These are phyloP conservation scores for Lobosporangium transversale DNA, from an alignment of 192 early-diverging fungal species.

Conservation along the genomic window DNA sequence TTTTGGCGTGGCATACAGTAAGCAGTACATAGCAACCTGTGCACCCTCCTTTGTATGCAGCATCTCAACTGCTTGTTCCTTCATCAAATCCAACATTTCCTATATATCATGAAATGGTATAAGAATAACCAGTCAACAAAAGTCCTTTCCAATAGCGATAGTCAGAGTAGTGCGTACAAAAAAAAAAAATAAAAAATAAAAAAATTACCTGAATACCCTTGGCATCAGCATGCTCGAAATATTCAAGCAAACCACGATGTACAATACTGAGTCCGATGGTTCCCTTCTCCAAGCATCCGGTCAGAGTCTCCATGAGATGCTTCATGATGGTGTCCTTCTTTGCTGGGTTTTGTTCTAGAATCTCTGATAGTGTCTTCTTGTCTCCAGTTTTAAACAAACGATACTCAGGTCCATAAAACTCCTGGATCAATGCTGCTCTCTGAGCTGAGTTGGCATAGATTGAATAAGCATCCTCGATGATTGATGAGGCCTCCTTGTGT, in stretches of 20 bases:
- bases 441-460: slow-evolving; percentile 83
- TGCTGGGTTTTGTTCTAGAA: slow-evolving; percentile 69
- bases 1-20: slow-evolving; percentile 84
- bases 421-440: slow-evolving; percentile 77
- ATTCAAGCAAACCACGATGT: slow-evolving; percentile 89
- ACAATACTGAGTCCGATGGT: slow-evolving; percentile 82
- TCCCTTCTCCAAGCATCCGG: slow-evolving; percentile 84
- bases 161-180: not conserved
- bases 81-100: slow-evolving; percentile 79
- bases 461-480: slow-evolving; percentile 87
- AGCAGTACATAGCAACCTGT: slow-evolving; percentile 81
- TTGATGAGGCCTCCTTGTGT: slow-evolving; percentile 88
- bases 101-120: not conserved
- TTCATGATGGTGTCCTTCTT: slow-evolving; percentile 79
- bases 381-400: slow-evolving; percentile 78
- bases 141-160: no score
- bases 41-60: slow-evolving; percentile 94
- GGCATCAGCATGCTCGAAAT: slow-evolving; percentile 72
- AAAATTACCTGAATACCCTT: slow-evolving; percentile 60
- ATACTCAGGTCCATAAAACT: slow-evolving; percentile 96
- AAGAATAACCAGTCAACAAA: not conserved
- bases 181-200: not conserved
- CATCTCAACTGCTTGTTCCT: slow-evolving; percentile 86
- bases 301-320: slow-evolving; percentile 74
- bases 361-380: slow-evolving; percentile 62